Evolutionary conservation across 768 basidiomycete species (phyloP).

Genomic region (Lenzites betulinus): DNA sequence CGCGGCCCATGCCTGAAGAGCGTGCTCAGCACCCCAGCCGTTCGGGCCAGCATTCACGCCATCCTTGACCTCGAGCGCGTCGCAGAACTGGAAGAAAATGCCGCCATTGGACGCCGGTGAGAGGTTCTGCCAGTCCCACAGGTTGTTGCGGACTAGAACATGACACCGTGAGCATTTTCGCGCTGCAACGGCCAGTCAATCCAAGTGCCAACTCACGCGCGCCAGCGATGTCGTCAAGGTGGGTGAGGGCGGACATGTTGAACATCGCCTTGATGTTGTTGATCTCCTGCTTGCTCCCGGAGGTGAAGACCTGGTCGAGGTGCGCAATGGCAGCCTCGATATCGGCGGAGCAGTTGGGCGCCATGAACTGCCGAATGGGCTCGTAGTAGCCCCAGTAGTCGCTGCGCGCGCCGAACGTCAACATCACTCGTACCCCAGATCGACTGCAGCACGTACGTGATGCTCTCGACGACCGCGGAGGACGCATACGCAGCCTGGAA

Average conservation of each 20-base stretch:
- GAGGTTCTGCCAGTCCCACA: constrained; percentile 71
- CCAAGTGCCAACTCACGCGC: constrained; percentile 41
- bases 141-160: constrained; percentile 43
- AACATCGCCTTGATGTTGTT: constrained; percentile 57
- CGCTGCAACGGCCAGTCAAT: not conserved
- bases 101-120: constrained; percentile 50
- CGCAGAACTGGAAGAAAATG: constrained; percentile 62
- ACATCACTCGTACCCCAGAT: not conserved
- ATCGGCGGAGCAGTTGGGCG: constrained; percentile 73
- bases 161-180: not conserved
- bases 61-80: constrained; percentile 66
- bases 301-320: constrained; percentile 57
- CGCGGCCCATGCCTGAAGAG: constrained; percentile 59
- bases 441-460: constrained; percentile 34
- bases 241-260: constrained; percentile 53
- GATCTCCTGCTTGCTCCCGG: constrained; percentile 48
- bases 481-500: constrained; percentile 70
- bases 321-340: constrained; percentile 62
- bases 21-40: constrained; percentile 66
- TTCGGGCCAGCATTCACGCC: constrained; percentile 48
- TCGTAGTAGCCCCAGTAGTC: constrained; percentile 77
- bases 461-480: constrained; percentile 66
- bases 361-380: constrained; percentile 68
- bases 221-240: constrained; percentile 68
- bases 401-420: constrained; percentile 28